A percentile compares a stretch with the other conserved stretches of the same genome.
Conservation (phyloP, 2,329 filamentous ascomycete species). For the Penicillium vulpinum region DNA sequence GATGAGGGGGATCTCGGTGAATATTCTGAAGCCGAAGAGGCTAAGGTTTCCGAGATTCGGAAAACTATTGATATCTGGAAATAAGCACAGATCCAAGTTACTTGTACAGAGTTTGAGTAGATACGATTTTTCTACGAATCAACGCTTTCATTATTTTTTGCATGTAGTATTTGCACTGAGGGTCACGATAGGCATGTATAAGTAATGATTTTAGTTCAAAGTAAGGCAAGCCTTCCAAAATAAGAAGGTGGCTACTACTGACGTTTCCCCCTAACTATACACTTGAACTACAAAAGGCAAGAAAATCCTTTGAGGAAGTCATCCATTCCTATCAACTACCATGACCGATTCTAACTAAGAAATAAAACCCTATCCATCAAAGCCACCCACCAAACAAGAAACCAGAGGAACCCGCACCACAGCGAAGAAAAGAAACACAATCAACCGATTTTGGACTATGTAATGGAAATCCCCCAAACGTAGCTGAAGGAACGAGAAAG, state of each 20-base stretch:
- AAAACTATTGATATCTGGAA: constrained; percentile 23
- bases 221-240: background rate
- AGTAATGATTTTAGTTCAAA: background rate
- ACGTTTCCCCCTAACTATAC: background rate
- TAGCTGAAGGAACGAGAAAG: constrained; percentile 5
- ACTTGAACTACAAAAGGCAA: background rate
- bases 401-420: background rate
- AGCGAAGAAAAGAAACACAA: background rate
- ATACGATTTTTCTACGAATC: background rate
- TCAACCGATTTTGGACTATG: background rate
- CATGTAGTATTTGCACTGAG: too few species aligned
- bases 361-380: background rate
- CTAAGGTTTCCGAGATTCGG: constrained; percentile 28
- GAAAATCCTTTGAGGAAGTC: background rate
- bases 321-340: constrained; percentile 7
- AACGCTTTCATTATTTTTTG: background rate
- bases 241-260: background rate
- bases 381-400: background rate
- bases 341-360: constrained; percentile 4
- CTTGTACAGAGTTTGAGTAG: background rate
- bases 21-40: constrained; percentile 33
- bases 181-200: too few species aligned
- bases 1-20: constrained; percentile 30
- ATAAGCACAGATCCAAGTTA: background rate
- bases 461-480: background rate